Percentiles rank a stretch among this genome's conserved stretches.
These are phyloP conservation scores for Xerocomellus intermedius DNA, from an alignment of 768 basidiomycete genomes.

Conservation along the genomic window DNA sequence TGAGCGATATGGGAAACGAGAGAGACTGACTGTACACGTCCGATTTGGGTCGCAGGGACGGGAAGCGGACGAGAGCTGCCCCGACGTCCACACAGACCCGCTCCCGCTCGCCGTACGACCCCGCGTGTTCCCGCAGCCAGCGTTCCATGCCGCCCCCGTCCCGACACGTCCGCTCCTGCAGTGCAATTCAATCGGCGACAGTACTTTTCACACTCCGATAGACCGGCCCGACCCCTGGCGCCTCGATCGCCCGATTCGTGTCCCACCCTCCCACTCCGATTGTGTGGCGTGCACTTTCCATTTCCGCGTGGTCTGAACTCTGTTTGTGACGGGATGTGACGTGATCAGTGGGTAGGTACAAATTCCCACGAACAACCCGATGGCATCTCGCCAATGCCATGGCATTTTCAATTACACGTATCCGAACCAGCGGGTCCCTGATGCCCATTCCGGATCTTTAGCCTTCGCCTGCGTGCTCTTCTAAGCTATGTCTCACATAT, in stretches of 20 bases:
- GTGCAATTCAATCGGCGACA: constrained; percentile 15
- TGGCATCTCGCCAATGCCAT: constrained; percentile 30
- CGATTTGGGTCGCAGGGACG: constrained; percentile 70
- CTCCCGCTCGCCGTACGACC: constrained; percentile 53
- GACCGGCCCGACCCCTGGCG: constrained; percentile 17
- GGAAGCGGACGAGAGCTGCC: constrained; percentile 49
- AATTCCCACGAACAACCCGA: constrained; percentile 24
- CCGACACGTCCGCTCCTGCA: not conserved
- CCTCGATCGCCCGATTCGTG: constrained; percentile 23
- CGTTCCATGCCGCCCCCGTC: constrained; percentile 25
- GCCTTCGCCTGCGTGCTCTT: constrained; percentile 23
- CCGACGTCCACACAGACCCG: constrained; percentile 65
- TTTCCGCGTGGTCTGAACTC: constrained; percentile 36
- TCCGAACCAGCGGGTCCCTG: constrained; percentile 24
- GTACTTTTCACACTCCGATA: not conserved
- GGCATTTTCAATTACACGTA: constrained; percentile 33
- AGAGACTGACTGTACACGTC: constrained; percentile 67
- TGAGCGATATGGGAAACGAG: not conserved
- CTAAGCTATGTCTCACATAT: constrained; percentile 33
- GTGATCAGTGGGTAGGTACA: constrained; percentile 3
- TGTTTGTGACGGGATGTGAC: constrained; percentile 14
- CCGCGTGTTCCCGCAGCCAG: constrained; percentile 69
- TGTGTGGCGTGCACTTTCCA: constrained; percentile 49
- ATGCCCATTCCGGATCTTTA: constrained; percentile 50
- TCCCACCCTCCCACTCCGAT: constrained; percentile 41